A percentile compares a stretch with the other conserved stretches of the same genome.
Conservation (phyloP, 2,329 filamentous ascomycete species). For the Hypomyces perniciosus region DNA sequence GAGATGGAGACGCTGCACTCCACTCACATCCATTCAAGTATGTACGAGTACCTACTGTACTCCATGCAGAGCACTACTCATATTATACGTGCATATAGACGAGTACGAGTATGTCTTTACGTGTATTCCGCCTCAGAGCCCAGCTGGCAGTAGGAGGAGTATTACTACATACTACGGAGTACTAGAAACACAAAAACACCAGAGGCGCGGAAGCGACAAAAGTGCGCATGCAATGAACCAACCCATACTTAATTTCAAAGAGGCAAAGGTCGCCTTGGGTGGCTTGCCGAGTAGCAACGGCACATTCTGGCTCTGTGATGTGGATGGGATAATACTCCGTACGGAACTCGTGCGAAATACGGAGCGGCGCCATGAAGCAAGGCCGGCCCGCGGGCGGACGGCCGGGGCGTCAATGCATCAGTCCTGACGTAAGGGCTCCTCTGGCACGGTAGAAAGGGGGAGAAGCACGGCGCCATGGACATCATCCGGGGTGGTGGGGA, state of each 20-base stretch:
- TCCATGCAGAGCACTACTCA: no score
- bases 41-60: no score
- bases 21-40: no score
- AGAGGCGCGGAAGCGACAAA: no score
- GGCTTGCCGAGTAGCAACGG: slow-evolving; percentile 9
- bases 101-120: no score
- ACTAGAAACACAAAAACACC: neutral
- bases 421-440: slow-evolving; percentile 12
- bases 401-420: slow-evolving; percentile 12
- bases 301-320: neutral
- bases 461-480: slow-evolving; percentile 4
- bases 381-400: slow-evolving; percentile 12
- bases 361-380: slow-evolving; percentile 6
- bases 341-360: slow-evolving; percentile 10
- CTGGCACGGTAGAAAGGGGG: slow-evolving; percentile 1
- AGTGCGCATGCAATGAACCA: no score
- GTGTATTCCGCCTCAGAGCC: no score
- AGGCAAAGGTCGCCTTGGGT: neutral
- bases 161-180: no score
- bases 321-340: no score
- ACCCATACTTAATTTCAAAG: neutral
- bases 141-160: no score
- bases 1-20: no score
- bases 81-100: no score
- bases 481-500: slow-evolving; percentile 6